phyloP scores from a whole-genome alignment of 2,329 filamentous ascomycete species.

The Trichoderma guizhouense region DNA sequence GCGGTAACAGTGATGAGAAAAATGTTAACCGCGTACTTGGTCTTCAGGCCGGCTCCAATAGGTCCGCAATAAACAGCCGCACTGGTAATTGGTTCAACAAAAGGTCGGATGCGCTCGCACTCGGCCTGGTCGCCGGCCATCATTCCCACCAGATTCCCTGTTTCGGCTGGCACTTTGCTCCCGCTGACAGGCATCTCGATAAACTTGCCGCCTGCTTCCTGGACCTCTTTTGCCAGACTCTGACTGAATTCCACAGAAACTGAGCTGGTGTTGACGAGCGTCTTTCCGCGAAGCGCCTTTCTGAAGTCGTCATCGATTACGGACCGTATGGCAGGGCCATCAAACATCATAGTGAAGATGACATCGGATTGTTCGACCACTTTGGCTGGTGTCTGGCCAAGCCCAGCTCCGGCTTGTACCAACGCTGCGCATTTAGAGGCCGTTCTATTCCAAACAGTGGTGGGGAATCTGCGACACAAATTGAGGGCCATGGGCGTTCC shows the following conservation, averaged over 20 bases:
- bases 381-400: conserved; percentile 26
- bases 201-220: conserved; percentile 28
- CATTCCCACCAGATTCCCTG: conserved; percentile 34
- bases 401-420: conserved; percentile 21
- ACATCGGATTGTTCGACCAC: conserved; percentile 29
- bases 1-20: conserved; percentile 31
- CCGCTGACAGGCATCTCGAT: conserved; percentile 37
- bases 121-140: conserved; percentile 30
- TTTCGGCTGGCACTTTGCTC: conserved; percentile 33
- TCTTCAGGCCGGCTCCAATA: conserved; percentile 31
- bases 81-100: conserved; percentile 27
- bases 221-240: conserved; percentile 24
- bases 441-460: conserved; percentile 33
- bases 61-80: conserved; percentile 34
- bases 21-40: conserved; percentile 33
- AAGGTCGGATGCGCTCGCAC: conserved; percentile 25
- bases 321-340: conserved; percentile 26
- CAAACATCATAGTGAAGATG: conserved; percentile 33
- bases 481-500: conserved; percentile 35
- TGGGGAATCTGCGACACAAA: conserved; percentile 26
- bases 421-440: conserved; percentile 27
- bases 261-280: conserved; percentile 31
- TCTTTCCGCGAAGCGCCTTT: conserved; percentile 29
- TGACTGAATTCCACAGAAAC: conserved; percentile 28
- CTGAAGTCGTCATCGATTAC: conserved; percentile 26